Conservation (phyloP, 345 rosid genomes). For the Melaleuca alternifolia region DNA sequence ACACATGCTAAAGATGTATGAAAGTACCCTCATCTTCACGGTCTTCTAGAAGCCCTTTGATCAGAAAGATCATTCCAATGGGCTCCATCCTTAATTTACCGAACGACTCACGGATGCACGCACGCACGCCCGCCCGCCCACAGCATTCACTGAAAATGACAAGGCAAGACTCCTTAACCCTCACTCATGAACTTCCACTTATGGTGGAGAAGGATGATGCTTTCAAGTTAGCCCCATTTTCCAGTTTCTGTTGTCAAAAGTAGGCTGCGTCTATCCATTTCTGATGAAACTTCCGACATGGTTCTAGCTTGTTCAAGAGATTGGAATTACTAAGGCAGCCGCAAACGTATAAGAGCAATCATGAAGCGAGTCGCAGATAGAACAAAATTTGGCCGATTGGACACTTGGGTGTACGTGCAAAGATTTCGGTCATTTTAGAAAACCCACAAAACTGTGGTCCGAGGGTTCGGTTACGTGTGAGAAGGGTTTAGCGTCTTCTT, state of each 20-base stretch:
- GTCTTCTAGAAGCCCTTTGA: neutral
- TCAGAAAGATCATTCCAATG: neutral
- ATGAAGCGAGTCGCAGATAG: neutral
- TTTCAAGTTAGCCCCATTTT: neutral
- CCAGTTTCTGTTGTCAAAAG: neutral
- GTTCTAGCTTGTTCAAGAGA: neutral
- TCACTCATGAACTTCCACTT: neutral
- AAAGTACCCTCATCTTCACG: neutral
- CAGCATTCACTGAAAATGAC: neutral
- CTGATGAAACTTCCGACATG: neutral
- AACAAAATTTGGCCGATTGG: neutral
- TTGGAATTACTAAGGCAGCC: neutral
- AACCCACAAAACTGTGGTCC: neutral
- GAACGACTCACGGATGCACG: neutral
- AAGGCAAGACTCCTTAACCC: neutral
- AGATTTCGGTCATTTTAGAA: neutral
- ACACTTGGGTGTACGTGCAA: neutral
- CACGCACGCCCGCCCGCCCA: neutral
- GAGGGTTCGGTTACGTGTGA: neutral
- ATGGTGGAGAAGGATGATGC: neutral
- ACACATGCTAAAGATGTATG: neutral
- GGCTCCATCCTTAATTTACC: neutral
- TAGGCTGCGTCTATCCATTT: neutral
- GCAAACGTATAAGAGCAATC: neutral
- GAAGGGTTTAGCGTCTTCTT: neutral